phyloP scores from a whole-genome alignment of 306 rosid genomes.

The Vigna nakashimae region DNA sequence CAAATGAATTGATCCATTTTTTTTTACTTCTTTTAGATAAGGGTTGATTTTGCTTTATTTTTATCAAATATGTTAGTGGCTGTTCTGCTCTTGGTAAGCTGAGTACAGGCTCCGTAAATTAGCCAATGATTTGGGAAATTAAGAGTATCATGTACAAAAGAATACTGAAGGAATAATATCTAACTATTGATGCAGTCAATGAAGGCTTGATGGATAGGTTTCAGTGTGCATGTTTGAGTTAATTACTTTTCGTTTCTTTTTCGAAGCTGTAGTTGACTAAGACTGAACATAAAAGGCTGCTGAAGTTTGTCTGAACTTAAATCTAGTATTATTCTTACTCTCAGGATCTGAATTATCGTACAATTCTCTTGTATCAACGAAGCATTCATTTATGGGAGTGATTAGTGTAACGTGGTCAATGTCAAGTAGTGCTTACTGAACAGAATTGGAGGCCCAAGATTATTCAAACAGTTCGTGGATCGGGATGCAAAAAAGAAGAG shows the following conservation, averaged over 20 bases:
- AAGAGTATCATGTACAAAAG: conserved; percentile 13
- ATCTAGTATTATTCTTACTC: background rate
- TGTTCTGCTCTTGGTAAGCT: conserved; percentile 15
- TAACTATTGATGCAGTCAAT: background rate
- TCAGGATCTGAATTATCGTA: background rate
- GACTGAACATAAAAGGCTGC: conserved; percentile 24
- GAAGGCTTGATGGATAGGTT: conserved; percentile 10
- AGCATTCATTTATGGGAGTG: background rate
- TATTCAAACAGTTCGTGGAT: no score
- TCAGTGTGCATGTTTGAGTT: background rate
- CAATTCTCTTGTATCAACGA: conserved; percentile 6
- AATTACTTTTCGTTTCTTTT: conserved; percentile 11
- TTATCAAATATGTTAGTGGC: conserved; percentile 5
- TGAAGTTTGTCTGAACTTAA: conserved; percentile 26
- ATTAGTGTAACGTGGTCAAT: background rate
- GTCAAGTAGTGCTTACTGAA: background rate
- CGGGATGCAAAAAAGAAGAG: no score
- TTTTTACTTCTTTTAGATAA: conserved; percentile 20
- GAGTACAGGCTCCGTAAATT: conserved; percentile 29
- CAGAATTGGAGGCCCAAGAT: background rate
- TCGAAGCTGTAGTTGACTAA: conserved; percentile 10
- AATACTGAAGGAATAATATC: conserved; percentile 16
- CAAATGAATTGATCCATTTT: conserved; percentile 51
- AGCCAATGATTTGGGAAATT: conserved; percentile 6
- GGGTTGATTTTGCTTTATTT: conserved; percentile 41